phyloP scores from a whole-genome alignment of 768 basidiomycete species.

The Leccinum barrowsii region DNA sequence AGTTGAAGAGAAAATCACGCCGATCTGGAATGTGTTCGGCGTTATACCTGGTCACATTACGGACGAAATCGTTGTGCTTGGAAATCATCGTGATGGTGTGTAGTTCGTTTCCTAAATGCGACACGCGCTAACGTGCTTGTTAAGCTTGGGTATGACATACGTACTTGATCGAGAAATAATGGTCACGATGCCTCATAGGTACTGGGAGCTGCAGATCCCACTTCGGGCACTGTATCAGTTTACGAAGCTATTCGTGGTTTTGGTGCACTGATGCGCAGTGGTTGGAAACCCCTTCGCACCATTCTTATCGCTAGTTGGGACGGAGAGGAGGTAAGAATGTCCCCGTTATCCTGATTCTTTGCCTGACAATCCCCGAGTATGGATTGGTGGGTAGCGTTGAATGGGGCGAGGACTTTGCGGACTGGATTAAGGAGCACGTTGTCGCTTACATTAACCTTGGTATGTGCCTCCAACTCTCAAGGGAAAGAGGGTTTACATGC shows the following conservation, averaged over 20 bases:
- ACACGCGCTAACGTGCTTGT: no score
- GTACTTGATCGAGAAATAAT: no score
- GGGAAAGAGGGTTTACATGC: conserved; percentile 24
- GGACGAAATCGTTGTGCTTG: conserved; percentile 83
- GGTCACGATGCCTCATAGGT: conserved; percentile 11
- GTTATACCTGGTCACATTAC: conserved; percentile 80
- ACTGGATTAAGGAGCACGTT: conserved; percentile 76
- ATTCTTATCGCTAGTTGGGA: conserved; percentile 81
- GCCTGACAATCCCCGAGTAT: conserved; percentile 31
- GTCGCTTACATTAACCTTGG: conserved; percentile 91
- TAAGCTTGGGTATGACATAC: no score
- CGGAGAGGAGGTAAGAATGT: conserved; percentile 53
- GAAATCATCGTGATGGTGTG: conserved; percentile 86
- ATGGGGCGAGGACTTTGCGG: conserved; percentile 89
- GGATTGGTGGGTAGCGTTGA: conserved; percentile 87
- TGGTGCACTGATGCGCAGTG: conserved; percentile 46
- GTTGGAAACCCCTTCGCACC: conserved; percentile 68
- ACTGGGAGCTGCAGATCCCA: conserved; percentile 55
- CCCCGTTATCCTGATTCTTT: no score
- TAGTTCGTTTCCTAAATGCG: conserved; percentile 3
- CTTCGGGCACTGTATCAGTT: conserved; percentile 53
- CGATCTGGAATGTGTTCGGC: conserved; percentile 91
- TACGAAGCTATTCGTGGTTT: conserved; percentile 56
- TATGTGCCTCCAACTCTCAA: conserved; percentile 13
- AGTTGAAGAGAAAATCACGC: conserved; percentile 80